phyloP scores from a whole-genome alignment of 345 rosid species.

The Melastoma malabathricum region DNA sequence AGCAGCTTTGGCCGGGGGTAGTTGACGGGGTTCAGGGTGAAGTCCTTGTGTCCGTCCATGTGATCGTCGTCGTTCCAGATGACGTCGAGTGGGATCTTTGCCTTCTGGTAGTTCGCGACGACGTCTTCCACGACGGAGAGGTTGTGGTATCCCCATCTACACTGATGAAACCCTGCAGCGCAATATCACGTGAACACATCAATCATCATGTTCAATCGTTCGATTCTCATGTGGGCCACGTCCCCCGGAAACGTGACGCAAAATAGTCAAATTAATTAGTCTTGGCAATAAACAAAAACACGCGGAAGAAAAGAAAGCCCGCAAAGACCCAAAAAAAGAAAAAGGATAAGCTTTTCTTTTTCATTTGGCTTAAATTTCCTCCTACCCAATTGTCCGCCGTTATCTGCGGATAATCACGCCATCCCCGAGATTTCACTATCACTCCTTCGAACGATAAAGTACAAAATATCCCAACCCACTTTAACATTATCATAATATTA shows the following conservation, averaged over 20 bases:
- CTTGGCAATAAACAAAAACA: too few species aligned
- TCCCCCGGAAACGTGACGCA: background rate
- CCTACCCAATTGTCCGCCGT: too few species aligned
- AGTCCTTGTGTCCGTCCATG: slow-evolving; percentile 93
- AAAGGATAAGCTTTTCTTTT: too few species aligned
- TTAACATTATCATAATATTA: too few species aligned
- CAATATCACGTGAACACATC: background rate
- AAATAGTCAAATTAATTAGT: background rate
- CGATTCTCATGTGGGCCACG: background rate
- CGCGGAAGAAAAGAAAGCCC: too few species aligned
- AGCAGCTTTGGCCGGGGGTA: slow-evolving; percentile 71
- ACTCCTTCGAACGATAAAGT: too few species aligned
- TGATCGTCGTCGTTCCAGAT: slow-evolving; percentile 98
- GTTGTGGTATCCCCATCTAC: slow-evolving; percentile 97
- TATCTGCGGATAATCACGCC: too few species aligned
- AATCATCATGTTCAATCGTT: too few species aligned
- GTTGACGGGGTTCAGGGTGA: slow-evolving; percentile 52
- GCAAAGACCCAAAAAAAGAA: too few species aligned
- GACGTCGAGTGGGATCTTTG: slow-evolving; percentile 83
- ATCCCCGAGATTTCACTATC: too few species aligned
- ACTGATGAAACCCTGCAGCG: slow-evolving; percentile 79
- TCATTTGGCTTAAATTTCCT: too few species aligned
- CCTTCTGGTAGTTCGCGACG: slow-evolving; percentile 68
- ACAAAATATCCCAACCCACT: too few species aligned
- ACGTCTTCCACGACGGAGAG: slow-evolving; percentile 91